Evolutionary conservation across 2,329 filamentous ascomycete genomes (phyloP).

Genomic region (Trichoderma simmonsii): DNA sequence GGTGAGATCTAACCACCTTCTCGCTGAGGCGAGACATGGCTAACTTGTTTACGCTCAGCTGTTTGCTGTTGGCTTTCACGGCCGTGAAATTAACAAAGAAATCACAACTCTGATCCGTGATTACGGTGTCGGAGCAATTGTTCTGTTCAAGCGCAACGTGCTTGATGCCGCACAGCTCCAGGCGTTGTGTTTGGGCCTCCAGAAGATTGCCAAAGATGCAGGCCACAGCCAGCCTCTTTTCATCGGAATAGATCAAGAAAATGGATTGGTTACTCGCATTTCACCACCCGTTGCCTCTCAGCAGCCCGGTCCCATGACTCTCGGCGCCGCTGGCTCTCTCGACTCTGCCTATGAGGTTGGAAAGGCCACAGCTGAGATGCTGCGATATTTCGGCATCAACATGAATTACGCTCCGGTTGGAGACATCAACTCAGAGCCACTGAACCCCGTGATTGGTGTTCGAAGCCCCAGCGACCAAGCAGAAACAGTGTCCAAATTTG

Average conservation of each 20-base stretch:
- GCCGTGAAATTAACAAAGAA: conserved; percentile 22
- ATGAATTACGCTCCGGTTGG: conserved; percentile 30
- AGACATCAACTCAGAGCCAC: conserved; percentile 28
- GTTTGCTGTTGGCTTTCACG: conserved; percentile 29
- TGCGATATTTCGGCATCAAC: conserved; percentile 29
- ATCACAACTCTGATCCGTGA: conserved; percentile 27
- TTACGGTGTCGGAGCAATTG: conserved; percentile 28
- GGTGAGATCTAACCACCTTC: not conserved
- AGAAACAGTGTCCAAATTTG: conserved; percentile 22
- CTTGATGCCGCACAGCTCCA: conserved; percentile 23
- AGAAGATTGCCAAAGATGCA: conserved; percentile 25
- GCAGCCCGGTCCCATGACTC: conserved; percentile 27
- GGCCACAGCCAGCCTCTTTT: conserved; percentile 27
- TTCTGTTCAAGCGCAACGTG: conserved; percentile 29
- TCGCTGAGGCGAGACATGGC: not conserved
- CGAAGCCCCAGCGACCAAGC: conserved; percentile 28
- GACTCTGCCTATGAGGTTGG: conserved; percentile 22
- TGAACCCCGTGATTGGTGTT: conserved; percentile 29
- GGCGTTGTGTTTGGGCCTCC: conserved; percentile 24
- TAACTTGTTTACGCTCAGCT: conserved; percentile 19
- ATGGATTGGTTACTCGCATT: conserved; percentile 28
- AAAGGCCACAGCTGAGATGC: conserved; percentile 23
- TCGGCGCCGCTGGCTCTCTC: conserved; percentile 24
- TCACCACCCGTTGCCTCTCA: conserved; percentile 27
- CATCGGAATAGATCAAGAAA: conserved; percentile 30